These are phyloP conservation scores for Nicotiana rustica DNA, from an alignment of 305 asterid species.

Conservation along the genomic window DNA sequence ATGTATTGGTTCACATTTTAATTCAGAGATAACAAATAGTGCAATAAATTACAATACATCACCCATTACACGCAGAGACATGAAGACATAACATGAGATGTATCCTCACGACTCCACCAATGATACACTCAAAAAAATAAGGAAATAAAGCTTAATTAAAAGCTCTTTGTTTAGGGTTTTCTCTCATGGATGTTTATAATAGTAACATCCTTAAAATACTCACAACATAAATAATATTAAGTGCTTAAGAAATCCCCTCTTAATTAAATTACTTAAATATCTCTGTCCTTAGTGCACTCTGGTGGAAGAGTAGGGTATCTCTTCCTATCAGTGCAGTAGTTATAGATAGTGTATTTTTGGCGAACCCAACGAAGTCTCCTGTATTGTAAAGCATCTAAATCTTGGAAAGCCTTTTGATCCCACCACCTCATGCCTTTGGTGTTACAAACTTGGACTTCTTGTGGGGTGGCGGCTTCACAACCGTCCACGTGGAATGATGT, in stretches of 20 bases:
- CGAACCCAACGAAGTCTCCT: slow-evolving; percentile 51
- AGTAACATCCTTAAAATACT: not conserved
- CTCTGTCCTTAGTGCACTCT: slow-evolving; percentile 50
- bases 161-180: not conserved
- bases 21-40: slow-evolving; percentile 11
- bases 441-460: slow-evolving; percentile 42
- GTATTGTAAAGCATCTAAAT: slow-evolving; percentile 45
- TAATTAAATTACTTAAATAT: slow-evolving; percentile 32
- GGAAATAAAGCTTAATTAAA: not conserved
- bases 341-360: slow-evolving; percentile 46
- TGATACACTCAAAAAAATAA: not conserved
- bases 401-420: slow-evolving; percentile 51
- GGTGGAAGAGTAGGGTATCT: slow-evolving; percentile 42
- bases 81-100: not conserved
- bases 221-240: not conserved
- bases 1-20: slow-evolving; percentile 1
- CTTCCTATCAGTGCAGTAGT: slow-evolving; percentile 47
- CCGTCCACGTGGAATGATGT: slow-evolving; percentile 53
- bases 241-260: not conserved
- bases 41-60: slow-evolving; percentile 16
- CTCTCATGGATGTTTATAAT: not conserved
- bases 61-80: not conserved
- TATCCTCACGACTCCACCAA: not conserved
- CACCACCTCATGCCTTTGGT: slow-evolving; percentile 50
- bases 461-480: slow-evolving; percentile 46